Base-by-base conservation (phyloP, 176 grass and related monocot species). In the Juncus effusus region DNA sequence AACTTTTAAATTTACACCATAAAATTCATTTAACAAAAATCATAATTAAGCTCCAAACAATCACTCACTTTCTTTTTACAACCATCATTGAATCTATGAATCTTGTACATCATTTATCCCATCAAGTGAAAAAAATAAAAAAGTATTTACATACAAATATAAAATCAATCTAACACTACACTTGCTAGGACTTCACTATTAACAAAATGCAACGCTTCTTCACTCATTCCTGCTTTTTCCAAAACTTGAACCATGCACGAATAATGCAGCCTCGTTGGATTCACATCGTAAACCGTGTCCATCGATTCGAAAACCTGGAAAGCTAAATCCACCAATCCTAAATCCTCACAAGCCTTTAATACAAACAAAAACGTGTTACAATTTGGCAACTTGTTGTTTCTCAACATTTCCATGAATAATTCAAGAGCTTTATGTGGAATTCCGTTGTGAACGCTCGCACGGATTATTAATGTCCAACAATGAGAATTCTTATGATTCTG, bases 131-230 rank as follows among this genome's bases (percentile, higher is more conserved):
- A 64, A 60, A 74, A 74, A 61, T 56, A 65, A 64, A 44, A 63
- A 56, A 90, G 19, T 28, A 28, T 28, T 28, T 28, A 28, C 19
- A 47, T 47, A n/a, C 44, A 47, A 47, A 6, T 47, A 6, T 47
- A 73, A 67, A 45, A 45, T 76, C 77, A 76, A 49, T 61, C 82
- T 67, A 62, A 78, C 45, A 37, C 70, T 73, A 68, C 70, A 68
- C 63, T 73, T 47, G 9, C 44, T 9, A 81, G 81, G 37, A 90
- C 72, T 6, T 81, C 82, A 19, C 65, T 82, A 14, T 82, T 70
- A 39, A 90, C 79, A 57, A 90, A 90, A 67, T 90, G 86, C 65
- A 85, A 65, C 62, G 86, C 86, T 67, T 90, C 86, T 76, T 77
- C 82, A 64, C 84, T 78, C 82, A 90, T 90, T n/a, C 82, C 86